Conservation (phyloP, 148 eudicot genomes). For the Cornus kousa region DNA sequence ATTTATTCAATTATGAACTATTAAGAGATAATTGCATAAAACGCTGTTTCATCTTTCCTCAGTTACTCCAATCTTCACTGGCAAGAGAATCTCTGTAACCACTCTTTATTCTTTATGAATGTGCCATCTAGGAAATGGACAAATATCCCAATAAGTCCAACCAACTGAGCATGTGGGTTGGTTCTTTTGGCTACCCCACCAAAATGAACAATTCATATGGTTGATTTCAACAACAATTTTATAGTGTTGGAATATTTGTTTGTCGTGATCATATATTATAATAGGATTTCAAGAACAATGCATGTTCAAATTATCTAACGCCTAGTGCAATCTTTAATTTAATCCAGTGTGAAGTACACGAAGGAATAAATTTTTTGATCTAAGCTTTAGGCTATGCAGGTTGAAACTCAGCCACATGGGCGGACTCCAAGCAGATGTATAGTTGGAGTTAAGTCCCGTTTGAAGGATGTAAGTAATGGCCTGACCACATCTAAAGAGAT, state of each 20-base stretch:
- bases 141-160: conserved; percentile 22
- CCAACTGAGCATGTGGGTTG: conserved; percentile 21
- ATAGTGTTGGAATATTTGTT: neutral
- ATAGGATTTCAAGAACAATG: neutral
- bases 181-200: conserved; percentile 16
- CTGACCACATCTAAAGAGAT: conserved; percentile 55
- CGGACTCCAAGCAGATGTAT: conserved; percentile 38
- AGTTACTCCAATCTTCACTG: neutral
- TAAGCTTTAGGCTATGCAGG: conserved; percentile 45
- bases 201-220: conserved; percentile 16
- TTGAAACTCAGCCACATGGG: conserved; percentile 23
- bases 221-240: conserved; percentile 1
- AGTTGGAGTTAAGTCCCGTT: conserved; percentile 38
- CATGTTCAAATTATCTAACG: neutral
- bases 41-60: neutral
- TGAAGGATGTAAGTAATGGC: conserved; percentile 62
- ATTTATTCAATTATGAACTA: neutral
- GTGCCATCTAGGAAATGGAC: conserved; percentile 17
- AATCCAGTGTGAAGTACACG: neutral
- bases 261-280: neutral
- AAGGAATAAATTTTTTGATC: conserved; percentile 20
- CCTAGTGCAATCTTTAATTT: neutral
- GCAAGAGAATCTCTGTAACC: neutral
- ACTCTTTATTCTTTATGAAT: neutral
- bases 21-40: neutral